A percentile compares a stretch with the other conserved stretches of the same genome.
phyloP scores from a whole-genome alignment of 345 rosid genomes.

The Ceriops tagal region DNA sequence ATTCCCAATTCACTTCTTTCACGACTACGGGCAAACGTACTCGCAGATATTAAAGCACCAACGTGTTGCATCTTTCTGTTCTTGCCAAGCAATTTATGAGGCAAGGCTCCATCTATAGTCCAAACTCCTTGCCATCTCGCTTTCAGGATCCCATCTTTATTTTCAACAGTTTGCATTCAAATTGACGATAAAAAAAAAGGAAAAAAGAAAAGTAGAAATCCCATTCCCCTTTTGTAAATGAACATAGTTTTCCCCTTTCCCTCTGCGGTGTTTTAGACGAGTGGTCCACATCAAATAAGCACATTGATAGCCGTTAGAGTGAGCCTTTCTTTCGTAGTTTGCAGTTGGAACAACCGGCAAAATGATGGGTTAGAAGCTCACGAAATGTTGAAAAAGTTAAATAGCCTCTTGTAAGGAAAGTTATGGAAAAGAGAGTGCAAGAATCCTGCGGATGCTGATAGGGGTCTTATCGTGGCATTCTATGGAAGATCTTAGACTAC shows the following conservation, averaged over 20 bases:
- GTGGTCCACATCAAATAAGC: constrained; percentile 20
- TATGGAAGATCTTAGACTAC: constrained; percentile 20
- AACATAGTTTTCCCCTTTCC: constrained; percentile 16
- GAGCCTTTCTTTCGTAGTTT: constrained; percentile 9
- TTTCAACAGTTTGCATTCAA: too few species aligned
- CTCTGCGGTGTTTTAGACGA: constrained; percentile 21
- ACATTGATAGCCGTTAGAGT: constrained; percentile 11
- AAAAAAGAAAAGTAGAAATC: not conserved
- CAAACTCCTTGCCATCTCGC: not conserved
- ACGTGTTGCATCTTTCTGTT: not conserved
- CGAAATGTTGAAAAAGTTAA: not conserved
- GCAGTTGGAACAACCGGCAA: constrained; percentile 43
- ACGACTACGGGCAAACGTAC: not conserved
- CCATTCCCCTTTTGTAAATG: too few species aligned
- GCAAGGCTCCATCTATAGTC: not conserved
- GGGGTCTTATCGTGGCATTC: not conserved
- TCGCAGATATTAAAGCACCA: not conserved
- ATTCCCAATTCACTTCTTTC: constrained; percentile 11
- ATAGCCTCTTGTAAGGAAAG: constrained; percentile 35
- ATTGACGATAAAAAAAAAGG: not conserved
- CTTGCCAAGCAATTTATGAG: not conserved
- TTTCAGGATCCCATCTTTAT: not conserved
- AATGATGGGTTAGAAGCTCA: constrained; percentile 5
- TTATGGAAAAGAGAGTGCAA: not conserved
- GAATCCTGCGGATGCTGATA: too few species aligned